phyloP scores from a whole-genome alignment of 805 yeast species.

The Yarrowia sp. region DNA sequence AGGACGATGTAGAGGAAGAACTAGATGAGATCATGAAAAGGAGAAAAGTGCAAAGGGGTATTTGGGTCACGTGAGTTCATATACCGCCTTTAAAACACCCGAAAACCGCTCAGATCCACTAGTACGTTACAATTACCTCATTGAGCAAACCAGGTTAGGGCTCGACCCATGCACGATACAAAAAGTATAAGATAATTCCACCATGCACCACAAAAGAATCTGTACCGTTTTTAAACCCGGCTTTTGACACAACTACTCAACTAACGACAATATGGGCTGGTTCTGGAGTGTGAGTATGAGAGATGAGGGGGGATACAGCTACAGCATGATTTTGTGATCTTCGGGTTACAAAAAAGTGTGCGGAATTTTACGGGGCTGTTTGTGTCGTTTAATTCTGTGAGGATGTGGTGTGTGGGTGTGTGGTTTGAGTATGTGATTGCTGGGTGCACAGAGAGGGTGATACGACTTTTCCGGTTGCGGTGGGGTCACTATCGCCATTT shows the following conservation, averaged over 20 bases:
- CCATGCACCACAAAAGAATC: slow-evolving; percentile 4
- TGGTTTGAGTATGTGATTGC: too few relatives aligned
- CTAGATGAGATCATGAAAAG: too few relatives aligned
- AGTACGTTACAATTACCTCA: neutral
- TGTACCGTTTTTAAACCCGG: neutral
- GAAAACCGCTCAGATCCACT: neutral
- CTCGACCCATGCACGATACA: neutral
- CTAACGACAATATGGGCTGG: slow-evolving; percentile 23
- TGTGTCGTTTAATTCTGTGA: too few relatives aligned
- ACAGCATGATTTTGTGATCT: too few relatives aligned
- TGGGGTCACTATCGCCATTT: too few relatives aligned
- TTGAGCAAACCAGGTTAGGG: neutral
- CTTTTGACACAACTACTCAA: neutral
- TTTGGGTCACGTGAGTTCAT: neutral
- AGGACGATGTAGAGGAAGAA: too few relatives aligned
- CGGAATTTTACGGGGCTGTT: too few relatives aligned
- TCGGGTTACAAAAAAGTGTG: too few relatives aligned
- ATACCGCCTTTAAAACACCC: neutral
- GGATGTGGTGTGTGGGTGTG: too few relatives aligned
- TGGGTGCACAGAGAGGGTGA: too few relatives aligned
- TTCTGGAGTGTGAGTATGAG: slow-evolving; percentile 24
- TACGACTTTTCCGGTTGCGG: too few relatives aligned
- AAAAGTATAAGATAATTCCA: neutral
- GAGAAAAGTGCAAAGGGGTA: neutral
- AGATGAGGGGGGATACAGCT: neutral